phyloP scores from a whole-genome alignment of 768 basidiomycete genomes.

The Infundibulicybe gibba region DNA sequence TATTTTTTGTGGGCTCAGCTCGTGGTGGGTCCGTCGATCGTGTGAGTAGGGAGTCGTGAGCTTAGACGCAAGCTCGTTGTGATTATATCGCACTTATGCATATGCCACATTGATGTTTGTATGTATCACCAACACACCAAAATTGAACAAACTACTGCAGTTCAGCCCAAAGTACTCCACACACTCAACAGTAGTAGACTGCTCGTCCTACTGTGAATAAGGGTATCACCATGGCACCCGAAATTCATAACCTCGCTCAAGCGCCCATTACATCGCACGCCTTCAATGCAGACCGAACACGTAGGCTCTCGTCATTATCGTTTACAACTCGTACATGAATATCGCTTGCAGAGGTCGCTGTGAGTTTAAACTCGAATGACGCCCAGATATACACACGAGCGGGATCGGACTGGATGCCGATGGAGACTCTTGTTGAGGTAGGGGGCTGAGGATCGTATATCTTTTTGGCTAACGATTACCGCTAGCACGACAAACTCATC shows the following conservation, averaged over 20 bases:
- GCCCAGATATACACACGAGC: slow-evolving; percentile 73
- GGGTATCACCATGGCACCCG: slow-evolving; percentile 47
- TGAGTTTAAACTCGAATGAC: slow-evolving; percentile 88
- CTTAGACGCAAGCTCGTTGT: no score
- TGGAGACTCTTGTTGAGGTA: slow-evolving; percentile 86
- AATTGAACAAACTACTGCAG: no score
- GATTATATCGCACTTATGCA: no score
- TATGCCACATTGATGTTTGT: no score
- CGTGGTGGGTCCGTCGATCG: no score
- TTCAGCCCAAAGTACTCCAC: no score
- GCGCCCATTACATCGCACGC: slow-evolving; percentile 86
- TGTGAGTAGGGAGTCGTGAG: no score
- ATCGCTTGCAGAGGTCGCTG: slow-evolving; percentile 68
- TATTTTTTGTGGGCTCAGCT: no score
- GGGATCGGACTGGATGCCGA: slow-evolving; percentile 64
- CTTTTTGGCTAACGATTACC: background rate
- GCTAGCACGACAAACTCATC: slow-evolving; percentile 93
- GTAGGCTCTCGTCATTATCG: slow-evolving; percentile 35
- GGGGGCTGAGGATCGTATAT: slow-evolving; percentile 5
- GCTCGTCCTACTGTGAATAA: slow-evolving; percentile 64
- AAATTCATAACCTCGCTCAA: slow-evolving; percentile 77
- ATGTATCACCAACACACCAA: no score
- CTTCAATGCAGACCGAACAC: slow-evolving; percentile 84
- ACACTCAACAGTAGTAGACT: slow-evolving; percentile 70
- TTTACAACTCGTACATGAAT: background rate